A percentile compares a stretch with the other conserved stretches of the same genome.
Conservation (phyloP, 2,329 filamentous ascomycete genomes). For the Tetracladium maxilliforme region DNA sequence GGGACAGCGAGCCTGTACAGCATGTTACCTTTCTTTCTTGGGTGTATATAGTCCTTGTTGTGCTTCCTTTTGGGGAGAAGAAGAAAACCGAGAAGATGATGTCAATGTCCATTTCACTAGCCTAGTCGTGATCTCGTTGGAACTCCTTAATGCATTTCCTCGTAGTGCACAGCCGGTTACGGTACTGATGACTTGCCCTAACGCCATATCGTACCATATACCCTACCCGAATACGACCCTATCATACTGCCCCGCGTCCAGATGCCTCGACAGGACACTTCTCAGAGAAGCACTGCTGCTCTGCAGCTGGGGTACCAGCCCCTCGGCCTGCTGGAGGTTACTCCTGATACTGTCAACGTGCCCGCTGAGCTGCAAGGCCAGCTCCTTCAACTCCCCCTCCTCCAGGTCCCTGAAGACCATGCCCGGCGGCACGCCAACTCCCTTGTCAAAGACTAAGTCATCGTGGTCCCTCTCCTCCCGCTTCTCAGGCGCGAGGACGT, state of each 20-base stretch:
- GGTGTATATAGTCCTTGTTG: too few relatives aligned
- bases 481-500: slow-evolving; percentile 5
- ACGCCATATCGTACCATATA: too few relatives aligned
- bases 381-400: slow-evolving; percentile 11
- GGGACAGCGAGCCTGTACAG: too few relatives aligned
- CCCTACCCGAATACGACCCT: slow-evolving; percentile 13
- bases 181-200: too few relatives aligned
- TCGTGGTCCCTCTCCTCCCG: slow-evolving; percentile 5
- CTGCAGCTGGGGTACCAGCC: slow-evolving; percentile 12
- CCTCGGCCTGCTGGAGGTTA: slow-evolving; percentile 14
- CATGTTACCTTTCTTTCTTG: too few relatives aligned
- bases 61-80: too few relatives aligned
- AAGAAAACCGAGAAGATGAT: too few relatives aligned
- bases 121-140: too few relatives aligned
- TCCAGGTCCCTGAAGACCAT: slow-evolving; percentile 3
- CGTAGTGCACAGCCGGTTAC: too few relatives aligned
- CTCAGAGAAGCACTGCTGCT: slow-evolving; percentile 14
- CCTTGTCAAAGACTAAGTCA: slow-evolving; percentile 6
- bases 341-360: slow-evolving; percentile 15
- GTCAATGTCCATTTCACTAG: too few relatives aligned
- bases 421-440: background rate
- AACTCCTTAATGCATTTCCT: too few relatives aligned
- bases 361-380: slow-evolving; percentile 11
- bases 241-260: slow-evolving; percentile 12
- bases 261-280: slow-evolving; percentile 12